These are phyloP conservation scores for Antrodiella citrinella DNA, from an alignment of 768 basidiomycete species.

Conservation along the genomic window DNA sequence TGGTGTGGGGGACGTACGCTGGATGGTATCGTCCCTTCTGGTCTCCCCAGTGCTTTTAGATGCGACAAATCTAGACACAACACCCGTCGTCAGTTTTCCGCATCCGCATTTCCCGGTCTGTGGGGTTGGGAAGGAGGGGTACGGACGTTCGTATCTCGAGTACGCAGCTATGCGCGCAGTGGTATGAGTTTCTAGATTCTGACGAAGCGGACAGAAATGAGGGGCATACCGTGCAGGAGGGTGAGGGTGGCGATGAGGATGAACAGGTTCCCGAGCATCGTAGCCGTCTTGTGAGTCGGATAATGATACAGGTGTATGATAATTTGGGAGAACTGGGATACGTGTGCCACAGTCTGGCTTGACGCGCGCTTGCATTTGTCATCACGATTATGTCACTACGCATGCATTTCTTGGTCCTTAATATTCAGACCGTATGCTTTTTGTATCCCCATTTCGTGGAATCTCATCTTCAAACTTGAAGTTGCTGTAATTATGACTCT, in stretches of 20 bases:
- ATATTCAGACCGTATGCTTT: no score
- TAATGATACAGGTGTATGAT: no score
- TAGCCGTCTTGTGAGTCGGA: no score
- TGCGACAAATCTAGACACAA: constrained; percentile 55
- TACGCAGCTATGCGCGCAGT: constrained; percentile 50
- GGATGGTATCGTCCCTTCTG: constrained; percentile 56
- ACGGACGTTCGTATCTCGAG: constrained; percentile 74
- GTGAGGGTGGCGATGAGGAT: constrained; percentile 4
- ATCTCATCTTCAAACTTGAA: no score
- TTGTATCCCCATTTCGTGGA: no score
- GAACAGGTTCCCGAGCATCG: constrained; percentile 9
- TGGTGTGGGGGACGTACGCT: constrained; percentile 36
- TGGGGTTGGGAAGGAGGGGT: neutral
- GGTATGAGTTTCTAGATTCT: neutral
- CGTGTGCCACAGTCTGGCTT: no score
- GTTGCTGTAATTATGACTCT: no score
- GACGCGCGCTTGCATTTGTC: no score
- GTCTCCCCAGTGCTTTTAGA: constrained; percentile 66
- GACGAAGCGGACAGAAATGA: neutral
- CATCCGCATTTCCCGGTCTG: neutral
- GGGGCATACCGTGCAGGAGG: constrained; percentile 10
- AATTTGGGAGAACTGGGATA: no score
- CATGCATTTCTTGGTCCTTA: no score
- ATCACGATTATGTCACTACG: no score
- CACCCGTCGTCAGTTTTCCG: constrained; percentile 3